Evolutionary conservation across 176 grass and related monocot species (phyloP).

Genomic region (Oryza meridionalis): DNA sequence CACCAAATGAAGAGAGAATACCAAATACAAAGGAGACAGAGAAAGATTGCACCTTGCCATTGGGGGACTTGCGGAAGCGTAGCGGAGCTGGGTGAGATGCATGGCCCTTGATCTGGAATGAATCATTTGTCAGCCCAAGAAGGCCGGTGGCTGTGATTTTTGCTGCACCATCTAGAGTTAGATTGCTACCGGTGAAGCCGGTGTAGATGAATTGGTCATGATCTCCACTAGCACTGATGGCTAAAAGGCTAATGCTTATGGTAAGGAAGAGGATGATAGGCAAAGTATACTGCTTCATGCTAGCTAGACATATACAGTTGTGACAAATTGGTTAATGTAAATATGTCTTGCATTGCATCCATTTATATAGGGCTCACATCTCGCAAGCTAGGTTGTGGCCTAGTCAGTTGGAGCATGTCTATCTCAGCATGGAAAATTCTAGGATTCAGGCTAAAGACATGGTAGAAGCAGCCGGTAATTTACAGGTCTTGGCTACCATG

Average conservation of each 20-base stretch:
- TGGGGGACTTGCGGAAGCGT: background rate
- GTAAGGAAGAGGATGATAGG: background rate
- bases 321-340: too few species aligned
- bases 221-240: background rate
- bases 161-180: constrained; percentile 9
- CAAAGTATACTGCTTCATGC: background rate
- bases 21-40: constrained; percentile 35
- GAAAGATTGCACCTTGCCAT: constrained; percentile 16
- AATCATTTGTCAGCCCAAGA: constrained; percentile 29
- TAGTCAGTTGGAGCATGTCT: too few species aligned
- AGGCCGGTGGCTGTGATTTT: background rate
- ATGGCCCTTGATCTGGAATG: constrained; percentile 16
- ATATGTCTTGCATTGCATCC: too few species aligned
- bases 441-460: too few species aligned
- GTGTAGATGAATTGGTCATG: constrained; percentile 33
- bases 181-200: background rate
- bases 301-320: background rate
- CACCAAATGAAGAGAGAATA: background rate
- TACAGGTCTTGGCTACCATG: too few species aligned
- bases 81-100: constrained; percentile 33
- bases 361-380: too few species aligned
- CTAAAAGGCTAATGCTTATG: background rate
- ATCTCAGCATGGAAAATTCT: too few species aligned
- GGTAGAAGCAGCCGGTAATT: too few species aligned
- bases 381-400: too few species aligned